Conservation (phyloP, 2,329 filamentous ascomycete species). For the Amauroascus niger region DNA sequence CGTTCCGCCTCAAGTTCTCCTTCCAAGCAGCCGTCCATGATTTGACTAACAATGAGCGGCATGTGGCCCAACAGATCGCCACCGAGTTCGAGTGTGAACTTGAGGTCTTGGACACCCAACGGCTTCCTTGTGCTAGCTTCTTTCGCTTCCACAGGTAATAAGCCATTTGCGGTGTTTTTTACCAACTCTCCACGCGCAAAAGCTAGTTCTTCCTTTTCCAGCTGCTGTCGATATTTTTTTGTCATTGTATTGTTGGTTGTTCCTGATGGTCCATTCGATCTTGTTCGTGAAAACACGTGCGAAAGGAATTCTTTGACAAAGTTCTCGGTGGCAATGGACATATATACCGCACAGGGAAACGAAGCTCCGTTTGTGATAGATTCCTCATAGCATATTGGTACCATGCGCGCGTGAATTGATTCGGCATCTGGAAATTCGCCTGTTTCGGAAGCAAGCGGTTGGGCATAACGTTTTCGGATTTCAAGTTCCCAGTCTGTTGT, state of each 20-base stretch:
- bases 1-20: slow-evolving; percentile 55
- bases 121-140: slow-evolving; percentile 61
- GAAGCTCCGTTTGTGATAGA: slow-evolving; percentile 47
- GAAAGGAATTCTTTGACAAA: slow-evolving; percentile 54
- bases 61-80: slow-evolving; percentile 69
- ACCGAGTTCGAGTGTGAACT: slow-evolving; percentile 63
- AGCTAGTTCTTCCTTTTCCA: slow-evolving; percentile 65
- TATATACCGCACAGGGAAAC: slow-evolving; percentile 47
- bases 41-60: slow-evolving; percentile 60
- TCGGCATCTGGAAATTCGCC: slow-evolving; percentile 52
- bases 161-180: slow-evolving; percentile 59
- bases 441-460: slow-evolving; percentile 51
- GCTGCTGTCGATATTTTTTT: slow-evolving; percentile 62
- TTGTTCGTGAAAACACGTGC: slow-evolving; percentile 45
- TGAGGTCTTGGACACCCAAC: slow-evolving; percentile 67
- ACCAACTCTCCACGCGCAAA: slow-evolving; percentile 62
- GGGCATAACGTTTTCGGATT: slow-evolving; percentile 55
- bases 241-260: slow-evolving; percentile 68
- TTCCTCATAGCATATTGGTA: slow-evolving; percentile 57
- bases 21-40: slow-evolving; percentile 63
- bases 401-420: slow-evolving; percentile 50
- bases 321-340: slow-evolving; percentile 53
- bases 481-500: slow-evolving; percentile 52
- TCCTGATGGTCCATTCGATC: slow-evolving; percentile 51
- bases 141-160: slow-evolving; percentile 72